Evolutionary conservation across 345 rosid genomes (phyloP).

Genomic region (Citrus unshiu): DNA sequence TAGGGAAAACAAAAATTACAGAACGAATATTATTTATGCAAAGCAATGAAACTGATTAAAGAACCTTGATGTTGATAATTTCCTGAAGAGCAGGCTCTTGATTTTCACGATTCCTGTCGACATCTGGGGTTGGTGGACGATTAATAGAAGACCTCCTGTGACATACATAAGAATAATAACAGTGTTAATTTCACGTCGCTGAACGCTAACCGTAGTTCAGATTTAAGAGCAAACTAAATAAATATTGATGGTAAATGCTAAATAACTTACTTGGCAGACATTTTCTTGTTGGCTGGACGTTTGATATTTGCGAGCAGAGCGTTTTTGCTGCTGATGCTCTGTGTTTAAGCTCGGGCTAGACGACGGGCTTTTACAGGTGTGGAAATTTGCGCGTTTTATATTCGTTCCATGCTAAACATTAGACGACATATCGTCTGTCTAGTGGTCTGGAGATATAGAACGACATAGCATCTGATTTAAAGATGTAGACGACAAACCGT

Average conservation of each 20-base stretch:
- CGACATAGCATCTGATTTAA: too few species aligned
- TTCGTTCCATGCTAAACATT: too few species aligned
- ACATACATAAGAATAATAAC: neutral
- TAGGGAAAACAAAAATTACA: neutral
- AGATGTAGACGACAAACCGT: too few species aligned
- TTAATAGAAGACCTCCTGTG: conserved; percentile 66
- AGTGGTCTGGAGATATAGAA: too few species aligned
- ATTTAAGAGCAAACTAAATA: neutral
- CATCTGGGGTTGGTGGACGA: conserved; percentile 66
- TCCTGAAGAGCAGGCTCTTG: conserved; percentile 57
- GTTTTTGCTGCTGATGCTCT: neutral
- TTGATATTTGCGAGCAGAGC: neutral
- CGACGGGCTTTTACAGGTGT: too few species aligned
- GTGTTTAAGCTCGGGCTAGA: too few species aligned
- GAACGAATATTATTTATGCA: neutral
- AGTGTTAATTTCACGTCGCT: neutral
- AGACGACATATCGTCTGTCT: too few species aligned
- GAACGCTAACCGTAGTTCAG: neutral
- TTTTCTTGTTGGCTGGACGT: neutral
- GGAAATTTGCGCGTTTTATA: too few species aligned
- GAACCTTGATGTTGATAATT: conserved; percentile 64
- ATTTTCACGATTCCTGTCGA: conserved; percentile 26
- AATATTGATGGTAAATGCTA: neutral
- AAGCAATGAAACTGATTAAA: neutral
- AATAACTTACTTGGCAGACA: conserved; percentile 6